phyloP scores from a whole-genome alignment of 441 rosid species.

The Populus trichocarpa region DNA sequence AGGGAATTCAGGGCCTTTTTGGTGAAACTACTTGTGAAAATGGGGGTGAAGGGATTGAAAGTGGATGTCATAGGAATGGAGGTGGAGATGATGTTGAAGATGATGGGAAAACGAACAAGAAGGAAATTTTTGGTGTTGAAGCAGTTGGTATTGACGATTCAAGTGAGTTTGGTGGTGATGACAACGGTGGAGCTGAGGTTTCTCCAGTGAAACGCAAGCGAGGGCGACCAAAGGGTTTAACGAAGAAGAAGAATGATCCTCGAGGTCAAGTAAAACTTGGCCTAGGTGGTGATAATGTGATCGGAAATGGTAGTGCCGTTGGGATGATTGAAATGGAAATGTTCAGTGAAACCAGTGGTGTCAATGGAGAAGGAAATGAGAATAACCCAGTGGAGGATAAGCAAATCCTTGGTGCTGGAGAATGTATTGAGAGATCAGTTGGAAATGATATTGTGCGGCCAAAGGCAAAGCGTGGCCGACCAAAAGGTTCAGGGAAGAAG shows the following conservation, averaged over 20 bases:
- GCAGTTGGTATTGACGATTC: not conserved
- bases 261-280: slow-evolving; percentile 13
- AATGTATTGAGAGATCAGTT: not conserved
- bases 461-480: slow-evolving; percentile 15
- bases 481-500: slow-evolving; percentile 8
- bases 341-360: slow-evolving; percentile 1
- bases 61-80: slow-evolving; percentile 10
- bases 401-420: not conserved
- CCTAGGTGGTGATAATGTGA: not conserved
- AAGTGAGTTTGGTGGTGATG: slow-evolving; percentile 12
- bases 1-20: slow-evolving; percentile 30
- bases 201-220: slow-evolving; percentile 8
- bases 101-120: slow-evolving; percentile 24
- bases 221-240: slow-evolving; percentile 32
- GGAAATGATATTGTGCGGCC: not conserved
- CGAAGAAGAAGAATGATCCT: slow-evolving; percentile 10
- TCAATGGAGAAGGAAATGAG: not conserved
- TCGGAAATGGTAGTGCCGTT: not conserved
- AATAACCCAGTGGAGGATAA: not conserved
- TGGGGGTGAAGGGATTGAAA: slow-evolving; percentile 14
- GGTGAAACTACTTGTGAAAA: slow-evolving; percentile 25
- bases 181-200: not conserved
- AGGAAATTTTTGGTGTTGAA: slow-evolving; percentile 14
- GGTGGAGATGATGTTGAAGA: slow-evolving; percentile 11
- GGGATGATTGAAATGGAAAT: not conserved